Percentiles rank a stretch among this genome's conserved stretches.
phyloP scores from a whole-genome alignment of 345 rosid species.

The Combretum micranthum region DNA sequence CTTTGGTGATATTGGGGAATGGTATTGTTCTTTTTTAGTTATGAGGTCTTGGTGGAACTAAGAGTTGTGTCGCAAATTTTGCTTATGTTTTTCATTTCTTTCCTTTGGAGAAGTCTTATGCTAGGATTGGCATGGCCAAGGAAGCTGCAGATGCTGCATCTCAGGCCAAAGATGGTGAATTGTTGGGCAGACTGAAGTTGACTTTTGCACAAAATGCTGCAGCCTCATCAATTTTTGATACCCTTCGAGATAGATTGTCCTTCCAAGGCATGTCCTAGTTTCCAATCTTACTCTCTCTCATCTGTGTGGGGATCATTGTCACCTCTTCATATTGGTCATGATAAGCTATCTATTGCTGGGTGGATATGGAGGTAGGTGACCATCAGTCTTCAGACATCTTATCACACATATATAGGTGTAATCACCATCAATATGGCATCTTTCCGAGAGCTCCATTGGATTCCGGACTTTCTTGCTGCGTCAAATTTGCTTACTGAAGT shows the following conservation, averaged over 20 bases:
- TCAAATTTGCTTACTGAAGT: too few relatives aligned
- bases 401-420: too few relatives aligned
- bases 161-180: slow-evolving; percentile 88
- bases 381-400: too few relatives aligned
- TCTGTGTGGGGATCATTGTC: too few relatives aligned
- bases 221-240: slow-evolving; percentile 79
- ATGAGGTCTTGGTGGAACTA: background rate
- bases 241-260: slow-evolving; percentile 67
- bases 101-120: slow-evolving; percentile 57
- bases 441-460: too few relatives aligned
- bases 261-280: slow-evolving; percentile 67
- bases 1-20: background rate
- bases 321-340: too few relatives aligned
- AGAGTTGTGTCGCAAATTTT: background rate
- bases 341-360: too few relatives aligned
- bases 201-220: slow-evolving; percentile 84
- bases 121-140: slow-evolving; percentile 95
- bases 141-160: slow-evolving; percentile 98
- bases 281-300: background rate
- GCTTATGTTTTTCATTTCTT: background rate
- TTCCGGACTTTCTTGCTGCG: too few relatives aligned
- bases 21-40: background rate
- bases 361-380: too few relatives aligned
- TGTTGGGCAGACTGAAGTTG: slow-evolving; percentile 73
- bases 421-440: too few relatives aligned